Conservation (phyloP, 257 asterid species). For the Lantana camara region DNA sequence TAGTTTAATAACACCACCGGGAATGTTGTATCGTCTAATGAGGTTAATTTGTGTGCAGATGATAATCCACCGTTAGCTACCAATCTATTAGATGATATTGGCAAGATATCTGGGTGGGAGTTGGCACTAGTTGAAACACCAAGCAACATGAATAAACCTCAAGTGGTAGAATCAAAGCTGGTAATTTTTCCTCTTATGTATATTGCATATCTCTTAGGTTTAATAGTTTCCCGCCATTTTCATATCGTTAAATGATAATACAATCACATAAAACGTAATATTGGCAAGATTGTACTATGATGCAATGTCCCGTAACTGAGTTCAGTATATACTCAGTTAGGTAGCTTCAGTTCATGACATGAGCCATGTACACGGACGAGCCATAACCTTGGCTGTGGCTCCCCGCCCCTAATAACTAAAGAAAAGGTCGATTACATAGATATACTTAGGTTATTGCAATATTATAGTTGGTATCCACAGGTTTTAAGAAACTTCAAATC, state of each 20-base stretch:
- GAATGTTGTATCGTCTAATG: not conserved
- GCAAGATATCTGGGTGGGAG: slow-evolving; percentile 76
- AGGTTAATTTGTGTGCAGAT: slow-evolving; percentile 37
- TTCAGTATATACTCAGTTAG: too few relatives aligned
- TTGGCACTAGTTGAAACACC: slow-evolving; percentile 77
- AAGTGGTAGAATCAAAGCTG: slow-evolving; percentile 48
- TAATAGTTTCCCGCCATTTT: not conserved
- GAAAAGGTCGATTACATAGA: too few relatives aligned
- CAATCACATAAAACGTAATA: too few relatives aligned
- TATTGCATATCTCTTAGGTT: not conserved
- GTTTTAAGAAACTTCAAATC: too few relatives aligned
- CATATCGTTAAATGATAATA: not conserved
- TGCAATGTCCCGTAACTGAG: too few relatives aligned
- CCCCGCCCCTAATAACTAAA: too few relatives aligned
- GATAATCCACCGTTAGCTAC: slow-evolving; percentile 31
- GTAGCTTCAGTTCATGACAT: too few relatives aligned
- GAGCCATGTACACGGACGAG: too few relatives aligned
- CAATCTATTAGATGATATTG: slow-evolving; percentile 39
- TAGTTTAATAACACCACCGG: not conserved
- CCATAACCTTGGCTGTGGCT: too few relatives aligned
- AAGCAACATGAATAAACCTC: slow-evolving; percentile 54
- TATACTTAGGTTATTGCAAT: too few relatives aligned
- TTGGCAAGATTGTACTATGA: too few relatives aligned
- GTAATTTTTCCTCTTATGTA: slow-evolving; percentile 30
- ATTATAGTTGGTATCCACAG: too few relatives aligned